A percentile compares a stretch with the other conserved stretches of the same genome.
These are phyloP conservation scores for Sordaria brevicollis DNA, from an alignment of 495 filamentous ascomycete genomes.

Conservation along the genomic window DNA sequence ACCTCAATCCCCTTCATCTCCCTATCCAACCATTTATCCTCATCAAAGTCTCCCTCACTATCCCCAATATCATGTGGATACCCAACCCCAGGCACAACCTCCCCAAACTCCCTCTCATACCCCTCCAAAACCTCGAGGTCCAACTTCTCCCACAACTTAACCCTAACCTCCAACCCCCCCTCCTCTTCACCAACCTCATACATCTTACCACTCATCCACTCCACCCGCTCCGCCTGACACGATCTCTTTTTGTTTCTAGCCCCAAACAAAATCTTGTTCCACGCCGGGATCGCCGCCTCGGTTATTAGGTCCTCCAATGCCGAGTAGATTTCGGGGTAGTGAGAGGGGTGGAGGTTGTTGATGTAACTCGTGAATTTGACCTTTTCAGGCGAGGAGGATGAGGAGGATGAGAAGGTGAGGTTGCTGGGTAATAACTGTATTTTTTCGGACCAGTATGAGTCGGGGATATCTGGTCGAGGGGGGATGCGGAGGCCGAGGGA, in stretches of 20 bases:
- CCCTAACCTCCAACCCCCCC: too few relatives aligned
- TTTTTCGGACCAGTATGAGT: conserved; percentile 28
- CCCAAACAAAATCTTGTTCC: conserved; percentile 32
- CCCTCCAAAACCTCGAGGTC: neutral
- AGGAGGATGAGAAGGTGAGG: conserved; percentile 39
- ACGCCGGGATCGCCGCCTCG: conserved; percentile 40
- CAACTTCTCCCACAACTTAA: neutral
- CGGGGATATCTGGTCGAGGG: conserved; percentile 11
- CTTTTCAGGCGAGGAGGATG: too few relatives aligned
- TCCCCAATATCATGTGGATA: neutral
- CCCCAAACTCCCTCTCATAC: neutral
- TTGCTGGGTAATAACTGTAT: conserved; percentile 58
- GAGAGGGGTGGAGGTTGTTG: conserved; percentile 51
- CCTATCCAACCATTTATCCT: too few relatives aligned
- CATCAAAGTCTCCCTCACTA: neutral
- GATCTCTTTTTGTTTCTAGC: neutral
- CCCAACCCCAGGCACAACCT: too few relatives aligned
- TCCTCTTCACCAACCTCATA: conserved; percentile 6
- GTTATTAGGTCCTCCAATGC: conserved; percentile 45
- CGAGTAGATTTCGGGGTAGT: conserved; percentile 38
- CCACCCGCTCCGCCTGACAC: neutral
- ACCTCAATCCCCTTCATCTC: neutral
- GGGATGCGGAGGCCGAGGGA: conserved; percentile 13
- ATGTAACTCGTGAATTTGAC: conserved; percentile 62
- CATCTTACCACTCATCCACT: neutral